These are phyloP conservation scores for Claviceps maximensis DNA, from an alignment of 2,329 filamentous ascomycete species.

Conservation along the genomic window DNA sequence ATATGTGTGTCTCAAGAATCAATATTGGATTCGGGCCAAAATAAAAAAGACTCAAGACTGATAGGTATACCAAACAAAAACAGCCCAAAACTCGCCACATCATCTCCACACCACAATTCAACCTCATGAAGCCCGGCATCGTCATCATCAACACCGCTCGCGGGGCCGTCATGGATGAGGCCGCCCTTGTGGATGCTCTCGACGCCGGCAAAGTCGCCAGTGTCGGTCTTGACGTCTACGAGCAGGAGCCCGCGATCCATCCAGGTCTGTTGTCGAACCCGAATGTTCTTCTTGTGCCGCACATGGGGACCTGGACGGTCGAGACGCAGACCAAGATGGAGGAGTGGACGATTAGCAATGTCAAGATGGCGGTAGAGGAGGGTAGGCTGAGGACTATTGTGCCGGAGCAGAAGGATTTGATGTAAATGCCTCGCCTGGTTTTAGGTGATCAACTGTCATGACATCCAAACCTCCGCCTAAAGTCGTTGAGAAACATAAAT, in stretches of 20 bases:
- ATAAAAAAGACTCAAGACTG: too few species aligned
- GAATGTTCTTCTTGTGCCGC: slow-evolving; percentile 62
- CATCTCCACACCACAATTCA: slow-evolving; percentile 58
- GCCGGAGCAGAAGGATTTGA: slow-evolving; percentile 46
- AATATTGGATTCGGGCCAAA: background rate
- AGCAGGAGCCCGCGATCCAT: slow-evolving; percentile 67
- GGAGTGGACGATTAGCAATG: slow-evolving; percentile 59
- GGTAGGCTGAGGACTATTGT: slow-evolving; percentile 55
- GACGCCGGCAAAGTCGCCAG: slow-evolving; percentile 55
- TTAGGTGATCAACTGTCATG: too few species aligned
- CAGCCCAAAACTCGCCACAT: slow-evolving; percentile 59
- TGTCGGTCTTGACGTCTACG: slow-evolving; percentile 69
- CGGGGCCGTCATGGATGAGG: slow-evolving; percentile 72
- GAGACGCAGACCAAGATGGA: slow-evolving; percentile 59
- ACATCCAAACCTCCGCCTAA: too few species aligned
- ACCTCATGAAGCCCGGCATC: slow-evolving; percentile 63
- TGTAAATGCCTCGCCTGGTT: slow-evolving; percentile 2
- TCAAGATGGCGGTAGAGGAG: slow-evolving; percentile 46
- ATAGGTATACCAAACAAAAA: too few species aligned
- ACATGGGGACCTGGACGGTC: slow-evolving; percentile 74
- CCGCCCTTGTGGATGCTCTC: slow-evolving; percentile 61
- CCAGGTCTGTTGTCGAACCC: slow-evolving; percentile 57
- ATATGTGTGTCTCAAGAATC: too few species aligned
- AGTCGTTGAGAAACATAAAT: too few species aligned
- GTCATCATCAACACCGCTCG: slow-evolving; percentile 74